Percentiles rank a stretch among this genome's conserved stretches.
Conservation (phyloP, 75 land plant species). For the Chamaecyparis obtusa region DNA sequence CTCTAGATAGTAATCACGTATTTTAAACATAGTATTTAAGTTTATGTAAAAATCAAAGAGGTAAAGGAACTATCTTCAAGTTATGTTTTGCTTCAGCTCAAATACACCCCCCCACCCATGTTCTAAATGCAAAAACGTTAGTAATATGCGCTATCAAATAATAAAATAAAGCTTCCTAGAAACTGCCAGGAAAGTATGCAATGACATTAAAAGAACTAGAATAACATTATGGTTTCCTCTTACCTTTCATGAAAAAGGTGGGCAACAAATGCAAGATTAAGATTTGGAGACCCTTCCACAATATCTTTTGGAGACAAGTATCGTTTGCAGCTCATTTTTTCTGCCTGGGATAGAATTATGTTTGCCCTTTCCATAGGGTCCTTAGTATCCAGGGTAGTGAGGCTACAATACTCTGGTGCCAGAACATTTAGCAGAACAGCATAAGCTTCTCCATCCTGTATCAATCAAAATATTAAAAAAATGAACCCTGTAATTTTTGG, state of each 20-base stretch:
- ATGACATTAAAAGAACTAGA: background rate
- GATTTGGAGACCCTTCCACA: slow-evolving; percentile 93
- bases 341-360: slow-evolving; percentile 81
- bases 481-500: background rate
- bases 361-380: slow-evolving; percentile 84
- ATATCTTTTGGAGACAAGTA: slow-evolving; percentile 91
- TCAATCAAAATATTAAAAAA: slow-evolving; percentile 4
- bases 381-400: slow-evolving; percentile 54
- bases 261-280: slow-evolving; percentile 97
- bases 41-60: background rate
- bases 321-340: slow-evolving; percentile 82
- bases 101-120: background rate
- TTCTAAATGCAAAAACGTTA: background rate
- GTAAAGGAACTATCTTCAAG: background rate
- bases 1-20: background rate
- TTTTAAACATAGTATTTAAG: background rate
- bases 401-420: slow-evolving; percentile 80
- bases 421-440: slow-evolving; percentile 82
- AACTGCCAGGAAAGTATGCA: background rate
- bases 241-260: slow-evolving; percentile 95
- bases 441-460: slow-evolving; percentile 96
- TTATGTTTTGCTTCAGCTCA: background rate
- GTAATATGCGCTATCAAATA: background rate
- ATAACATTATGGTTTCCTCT: slow-evolving; percentile 5
- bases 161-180: background rate